Percentiles rank a stretch among this genome's conserved stretches.
phyloP scores from a whole-genome alignment of 2,329 filamentous ascomycete genomes.

The Penicillium sp. region DNA sequence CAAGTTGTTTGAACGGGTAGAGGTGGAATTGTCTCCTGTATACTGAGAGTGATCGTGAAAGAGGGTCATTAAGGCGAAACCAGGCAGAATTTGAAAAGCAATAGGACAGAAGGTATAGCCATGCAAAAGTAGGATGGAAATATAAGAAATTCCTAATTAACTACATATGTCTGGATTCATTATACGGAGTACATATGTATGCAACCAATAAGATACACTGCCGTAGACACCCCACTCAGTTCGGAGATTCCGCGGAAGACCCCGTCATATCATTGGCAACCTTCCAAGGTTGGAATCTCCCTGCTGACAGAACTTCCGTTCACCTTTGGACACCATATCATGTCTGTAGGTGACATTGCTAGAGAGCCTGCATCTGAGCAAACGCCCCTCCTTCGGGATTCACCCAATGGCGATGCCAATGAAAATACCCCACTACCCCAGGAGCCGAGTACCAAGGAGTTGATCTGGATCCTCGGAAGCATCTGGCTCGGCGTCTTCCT shows the following conservation, averaged over 20 bases:
- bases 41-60: too few relatives aligned
- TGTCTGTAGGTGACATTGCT: constrained; percentile 5
- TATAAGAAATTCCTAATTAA: too few relatives aligned
- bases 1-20: too few relatives aligned
- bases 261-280: not conserved
- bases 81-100: too few relatives aligned
- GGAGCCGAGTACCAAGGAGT: constrained; percentile 47
- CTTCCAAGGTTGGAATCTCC: too few relatives aligned
- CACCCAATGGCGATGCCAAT: constrained; percentile 2
- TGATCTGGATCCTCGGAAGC: constrained; percentile 49
- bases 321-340: not conserved
- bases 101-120: too few relatives aligned
- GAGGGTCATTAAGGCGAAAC: too few relatives aligned
- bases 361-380: constrained; percentile 27
- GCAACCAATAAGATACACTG: not conserved
- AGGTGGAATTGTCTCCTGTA: too few relatives aligned
- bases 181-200: not conserved
- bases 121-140: too few relatives aligned
- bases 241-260: not conserved
- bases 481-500: constrained; percentile 57
- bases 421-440: constrained; percentile 30
- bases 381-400: constrained; percentile 31
- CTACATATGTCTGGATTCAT: too few relatives aligned
- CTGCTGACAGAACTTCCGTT: not conserved
- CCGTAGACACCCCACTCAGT: too few relatives aligned